Evolutionary conservation across 1,284 basidiomycete species (phyloP), one percentile per base, ranked within the genome.

Genomic region (Cystobasidium pallidum): DNA sequence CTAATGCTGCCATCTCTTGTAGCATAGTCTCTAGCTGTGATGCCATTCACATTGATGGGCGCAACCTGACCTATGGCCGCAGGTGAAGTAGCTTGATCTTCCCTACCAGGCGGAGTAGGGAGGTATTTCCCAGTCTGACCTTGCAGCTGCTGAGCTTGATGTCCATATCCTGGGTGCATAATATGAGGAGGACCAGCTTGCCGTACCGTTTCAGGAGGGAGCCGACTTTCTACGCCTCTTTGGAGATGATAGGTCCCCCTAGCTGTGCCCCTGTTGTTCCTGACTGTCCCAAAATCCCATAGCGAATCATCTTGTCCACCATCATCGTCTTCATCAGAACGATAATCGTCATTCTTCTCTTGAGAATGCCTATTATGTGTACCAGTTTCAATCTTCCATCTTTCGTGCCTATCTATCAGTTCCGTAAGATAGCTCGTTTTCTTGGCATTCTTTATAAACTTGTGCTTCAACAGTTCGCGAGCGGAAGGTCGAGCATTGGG

Each of bases 221-320:
- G n/a, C 19, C 34, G 19, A n/a, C 58, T n/a, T 43, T 43, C 58
- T 17, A 47, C 32, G 10, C 55, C 55, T 34, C 55, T 43, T 15
- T 43, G 24, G n/a, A 13, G 30, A 17, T 36, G 24, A 61, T 61
- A 61, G 10, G 58, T 61, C 2, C 62, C 45, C 52, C 62, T 49
- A 26, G 32, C 13, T 1, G 43, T 65, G 11, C 62, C 62, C 36
- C 45, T 36, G n/a, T 65, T 65, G 45, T 91, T 88, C 72, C 89
- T 88, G 61, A 94, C 88, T 17, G 91, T 94, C 26, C 92, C 90
- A 84, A 96, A 97, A 81, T 96, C 94, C 94, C 94, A 97, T 30
- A 95, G 83, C 76, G 94, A 92, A 74, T 94, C 90, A 43, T 84
- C 85, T 66, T 83, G 83, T 28, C 82, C 79, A 51, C 85, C 76